Evolutionary conservation across 2,329 filamentous ascomycete genomes (phyloP), one percentile per base, ranked within the genome.

Genomic region (Alternaria infectoria): DNA sequence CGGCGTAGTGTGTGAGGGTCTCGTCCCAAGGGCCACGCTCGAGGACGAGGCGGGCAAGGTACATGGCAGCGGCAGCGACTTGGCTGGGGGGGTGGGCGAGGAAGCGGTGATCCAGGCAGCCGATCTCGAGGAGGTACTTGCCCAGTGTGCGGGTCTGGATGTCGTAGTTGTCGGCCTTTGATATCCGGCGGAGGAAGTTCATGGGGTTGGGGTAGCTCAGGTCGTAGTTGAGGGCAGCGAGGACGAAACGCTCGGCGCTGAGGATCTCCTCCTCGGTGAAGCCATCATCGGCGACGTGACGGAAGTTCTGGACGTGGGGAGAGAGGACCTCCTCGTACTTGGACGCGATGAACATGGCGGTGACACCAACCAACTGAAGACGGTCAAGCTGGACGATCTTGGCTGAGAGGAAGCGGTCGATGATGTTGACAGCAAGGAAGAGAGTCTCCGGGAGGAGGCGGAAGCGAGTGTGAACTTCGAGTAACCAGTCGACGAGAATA

Each of bases 281-380:
- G 60, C 95, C 96, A 81, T 98, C 93, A 76, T 99, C 96, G 76
- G 96, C 93, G 73, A 99, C 94, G 75, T 97, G 93, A 74, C 92
- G 92, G 86, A 99, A 99, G 86, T 97, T 97, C 80, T 92, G 91
- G 43, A 99, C 94, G 73, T 98, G 95, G 49, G 96, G 96, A 11
- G 96, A 98, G 54, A 99, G 88, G 54, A 99, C 94, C 80, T 99
- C 96, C 82, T 99, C 95, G 79, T 98, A 99, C 84, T 99, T 99
- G 77, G 95, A 96, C 12, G 96, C 96, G 77, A 98, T 97, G 85
- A 98, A 98, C 96, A 99, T 98, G 81, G 95, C 96, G 23, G 96
- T 97, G 75, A 98, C 94, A 76, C 96, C 96, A 62, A 99, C 96
- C 9, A 99, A 88, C 82, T 99, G 96, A 6, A 99, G 90, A 66